Base-by-base conservation (phyloP, 163 green algal species). In the Chloroidium sp. region DNA sequence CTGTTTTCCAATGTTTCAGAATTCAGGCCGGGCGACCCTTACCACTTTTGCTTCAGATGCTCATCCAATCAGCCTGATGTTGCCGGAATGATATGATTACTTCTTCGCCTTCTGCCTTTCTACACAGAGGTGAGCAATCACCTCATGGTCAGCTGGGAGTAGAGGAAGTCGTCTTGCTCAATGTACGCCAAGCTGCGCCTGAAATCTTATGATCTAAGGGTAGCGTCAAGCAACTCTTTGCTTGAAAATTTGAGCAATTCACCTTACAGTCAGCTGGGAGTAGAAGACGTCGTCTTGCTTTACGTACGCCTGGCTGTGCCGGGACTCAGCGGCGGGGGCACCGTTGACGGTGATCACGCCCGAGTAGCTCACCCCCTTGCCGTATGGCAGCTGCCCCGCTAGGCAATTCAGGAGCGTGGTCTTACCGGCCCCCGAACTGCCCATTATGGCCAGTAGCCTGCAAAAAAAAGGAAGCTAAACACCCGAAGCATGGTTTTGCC, bases 271-370 rank as follows among this genome's bases (percentile, higher is more conserved):
- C 57, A 98, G 86, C 87, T 96, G 91, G 2, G 88, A 93, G 87
- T 93, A 98, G 87, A 98, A 98, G 62, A 97, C 84, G 83, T 98
- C 95, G n/a, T 97, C 90, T 83, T 98, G 95, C 80, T 94, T 90
- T 14, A 98, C 95, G 80, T 96, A 98, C 1, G 90, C 95, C 79
- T 94, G 86, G 6, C 75, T 85, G 78, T 87, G 62, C 64, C 57
- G 8, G 69, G 83, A 61, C 61, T 62, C 62, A 59, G 10, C 6
- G 13, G 80, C 76, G 4, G 81, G 79, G 3, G 78, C 62, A 36
- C 91, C 91, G 79, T 94, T 95, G 61, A 92, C 82, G 0, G 83
- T 86, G 6, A 95, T 58, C 0, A 78, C 59, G 36, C 90, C 89
- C 59, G 72, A 59, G 59, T 91, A 80, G 3, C 36, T 58, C 82